Conservation (phyloP, 441 rosid genomes). For the Populus hybrid region DNA sequence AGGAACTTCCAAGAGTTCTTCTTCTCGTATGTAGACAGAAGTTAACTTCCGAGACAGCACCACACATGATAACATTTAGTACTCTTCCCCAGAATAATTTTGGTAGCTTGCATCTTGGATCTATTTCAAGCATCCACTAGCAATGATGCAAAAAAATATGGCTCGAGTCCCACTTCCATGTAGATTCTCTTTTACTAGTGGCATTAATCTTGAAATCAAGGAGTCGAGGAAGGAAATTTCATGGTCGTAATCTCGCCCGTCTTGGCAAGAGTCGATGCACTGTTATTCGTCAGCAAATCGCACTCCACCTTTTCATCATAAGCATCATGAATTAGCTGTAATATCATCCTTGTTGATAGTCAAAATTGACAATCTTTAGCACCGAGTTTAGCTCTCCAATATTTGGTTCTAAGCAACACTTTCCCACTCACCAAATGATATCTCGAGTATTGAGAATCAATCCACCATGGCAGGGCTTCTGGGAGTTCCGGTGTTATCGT, state of each 20-base stretch:
- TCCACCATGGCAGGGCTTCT: too few relatives aligned
- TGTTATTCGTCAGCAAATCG: too few relatives aligned
- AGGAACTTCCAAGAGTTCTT: conserved; percentile 20
- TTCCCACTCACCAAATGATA: too few relatives aligned
- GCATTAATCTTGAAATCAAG: background rate
- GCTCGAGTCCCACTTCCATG: background rate
- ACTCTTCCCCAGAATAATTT: background rate
- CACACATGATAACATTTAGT: background rate
- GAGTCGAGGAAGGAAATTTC: background rate
- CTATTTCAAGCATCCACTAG: background rate
- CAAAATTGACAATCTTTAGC: too few relatives aligned
- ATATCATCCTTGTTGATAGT: too few relatives aligned
- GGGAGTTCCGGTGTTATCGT: too few relatives aligned
- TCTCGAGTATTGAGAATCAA: too few relatives aligned
- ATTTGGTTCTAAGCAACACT: too few relatives aligned
- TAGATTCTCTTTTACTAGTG: background rate
- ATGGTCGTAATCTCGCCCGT: background rate
- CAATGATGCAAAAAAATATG: background rate
- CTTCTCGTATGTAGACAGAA: conserved; percentile 13
- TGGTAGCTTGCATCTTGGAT: conserved; percentile 22
- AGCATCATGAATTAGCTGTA: too few relatives aligned
- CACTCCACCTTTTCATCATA: too few relatives aligned
- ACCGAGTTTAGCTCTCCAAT: too few relatives aligned
- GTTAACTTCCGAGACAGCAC: background rate
- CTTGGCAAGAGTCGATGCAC: too few relatives aligned